Percentiles rank a stretch among this genome's conserved stretches.
Evolutionary conservation across 805 yeast genomes (phyloP).

Genomic region (Yarrowia sp.): DNA sequence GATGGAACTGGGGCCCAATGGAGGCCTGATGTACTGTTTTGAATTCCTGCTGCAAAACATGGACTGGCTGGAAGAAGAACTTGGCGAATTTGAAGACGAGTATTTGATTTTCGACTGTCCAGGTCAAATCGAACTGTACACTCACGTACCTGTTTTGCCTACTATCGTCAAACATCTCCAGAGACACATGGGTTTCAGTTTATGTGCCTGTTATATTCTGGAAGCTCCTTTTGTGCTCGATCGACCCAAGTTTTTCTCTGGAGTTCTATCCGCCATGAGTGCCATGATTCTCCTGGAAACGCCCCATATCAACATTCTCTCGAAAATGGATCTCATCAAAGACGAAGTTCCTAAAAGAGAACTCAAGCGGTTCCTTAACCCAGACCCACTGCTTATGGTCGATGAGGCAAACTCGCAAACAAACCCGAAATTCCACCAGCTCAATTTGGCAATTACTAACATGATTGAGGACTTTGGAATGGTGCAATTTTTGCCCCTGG

Average conservation of each 20-base stretch:
- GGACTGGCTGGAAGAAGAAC: constrained; percentile 97
- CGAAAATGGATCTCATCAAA: constrained; percentile 82
- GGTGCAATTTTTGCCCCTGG: constrained; percentile 94
- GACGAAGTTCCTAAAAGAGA: constrained; percentile 72
- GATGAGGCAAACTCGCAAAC: constrained; percentile 48
- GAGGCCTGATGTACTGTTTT: constrained; percentile 88
- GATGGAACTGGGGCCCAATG: constrained; percentile 89
- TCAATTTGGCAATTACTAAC: constrained; percentile 80
- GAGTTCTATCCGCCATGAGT: constrained; percentile 95
- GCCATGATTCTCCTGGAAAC: constrained; percentile 94
- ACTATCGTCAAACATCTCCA: constrained; percentile 81
- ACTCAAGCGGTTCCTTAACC: constrained; percentile 79
- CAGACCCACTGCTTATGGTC: constrained; percentile 79
- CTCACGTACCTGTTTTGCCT: constrained; percentile 92
- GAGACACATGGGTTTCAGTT: constrained; percentile 70
- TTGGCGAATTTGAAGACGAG: constrained; percentile 94
- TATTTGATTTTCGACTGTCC: constrained; percentile 94
- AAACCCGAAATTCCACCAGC: constrained; percentile 61
- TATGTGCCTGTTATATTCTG: constrained; percentile 87
- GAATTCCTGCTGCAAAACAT: constrained; percentile 81
- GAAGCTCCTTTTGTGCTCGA: constrained; percentile 95
- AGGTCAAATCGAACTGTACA: constrained; percentile 91
- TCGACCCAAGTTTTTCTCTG: constrained; percentile 87
- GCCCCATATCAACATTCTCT: constrained; percentile 88
- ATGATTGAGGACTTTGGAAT: constrained; percentile 96